Base-by-base conservation (phyloP, 2,329 filamentous ascomycete species). In the Epichloe amarillans region DNA sequence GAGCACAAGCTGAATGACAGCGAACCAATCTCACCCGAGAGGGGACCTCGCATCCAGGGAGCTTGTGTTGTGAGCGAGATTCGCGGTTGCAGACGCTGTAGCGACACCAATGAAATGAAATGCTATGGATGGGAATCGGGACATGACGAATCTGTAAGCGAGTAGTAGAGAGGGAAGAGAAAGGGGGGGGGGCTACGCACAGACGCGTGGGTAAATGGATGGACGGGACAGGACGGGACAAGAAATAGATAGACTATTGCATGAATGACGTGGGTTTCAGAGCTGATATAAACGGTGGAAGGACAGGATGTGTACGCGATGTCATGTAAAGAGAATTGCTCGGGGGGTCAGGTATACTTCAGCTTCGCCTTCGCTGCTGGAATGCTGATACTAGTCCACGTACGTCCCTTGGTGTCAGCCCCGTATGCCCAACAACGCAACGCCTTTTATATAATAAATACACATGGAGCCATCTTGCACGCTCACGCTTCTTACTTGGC, bases 181-280 rank as follows among this genome's bases (percentile, higher is more conserved):
- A 36, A 40, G 7, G 6, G 5, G 6, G 5, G 37, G 26, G 5
- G 21, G 1, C 41, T 37, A 19, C 17, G 19, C 35, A 41, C n/a
- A 33, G 11, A 33, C 8, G 38, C 2, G 17, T 5, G 17, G 11
- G 46, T 3, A 5, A 5, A 17, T 12, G 33, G 23, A 39, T 6
- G 45, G n/a, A 50, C 14, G 17, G 26, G 21, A 30, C 15, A 5
- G 19, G 45, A 47, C 15, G 17, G 30, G 37, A 37, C 38, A 49
- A 17, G 40, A 30, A 48, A 58, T 57, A 56, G 56, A 57, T 57
- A 57, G 56, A 58, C 53, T 53, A 21, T 51, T 55, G 54, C 54
- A 54, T 49, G 26, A 50, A 44, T 49, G 47, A 51, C 36, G 26
- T 44, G 39, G 36, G 36, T 41, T 41, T 41, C 36, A 38, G 12